These are phyloP conservation scores for Dryas integrifolia DNA, from an alignment of 331 rosid species.

Conservation along the genomic window DNA sequence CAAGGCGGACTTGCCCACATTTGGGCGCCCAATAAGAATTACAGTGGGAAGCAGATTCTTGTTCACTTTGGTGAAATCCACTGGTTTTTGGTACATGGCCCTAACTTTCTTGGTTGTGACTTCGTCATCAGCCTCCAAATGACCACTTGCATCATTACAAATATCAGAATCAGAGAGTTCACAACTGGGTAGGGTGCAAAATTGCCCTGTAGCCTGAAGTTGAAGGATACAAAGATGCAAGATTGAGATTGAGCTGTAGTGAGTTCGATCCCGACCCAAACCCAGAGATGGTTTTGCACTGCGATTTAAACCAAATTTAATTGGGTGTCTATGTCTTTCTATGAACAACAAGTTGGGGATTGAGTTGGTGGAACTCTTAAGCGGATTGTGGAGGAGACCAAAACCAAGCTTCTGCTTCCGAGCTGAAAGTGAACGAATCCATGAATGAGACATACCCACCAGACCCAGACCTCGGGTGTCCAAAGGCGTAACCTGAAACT, in stretches of 20 bases:
- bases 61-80: constrained; percentile 57
- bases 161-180: constrained; percentile 1
- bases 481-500: too few relatives aligned
- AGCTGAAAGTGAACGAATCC: constrained; percentile 32
- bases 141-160: constrained; percentile 8
- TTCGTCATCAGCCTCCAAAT: constrained; percentile 16
- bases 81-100: constrained; percentile 22
- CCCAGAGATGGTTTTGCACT: constrained; percentile 3
- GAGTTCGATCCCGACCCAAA: not conserved
- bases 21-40: constrained; percentile 66
- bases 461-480: not conserved
- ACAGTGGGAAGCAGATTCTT: constrained; percentile 58
- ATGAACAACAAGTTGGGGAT: not conserved
- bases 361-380: not conserved
- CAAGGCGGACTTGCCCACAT: constrained; percentile 72
- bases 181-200: constrained; percentile 18
- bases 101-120: constrained; percentile 20
- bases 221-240: constrained; percentile 11
- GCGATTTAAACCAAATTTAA: not conserved
- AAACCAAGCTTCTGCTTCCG: constrained; percentile 26
- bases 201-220: constrained; percentile 12
- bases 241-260: constrained; percentile 19
- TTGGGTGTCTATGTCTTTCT: not conserved
- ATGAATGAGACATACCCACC: constrained; percentile 36
- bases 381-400: not conserved